These are phyloP conservation scores for Phoenix roebelenii DNA, from an alignment of 176 grass and related monocot genomes.

Conservation along the genomic window DNA sequence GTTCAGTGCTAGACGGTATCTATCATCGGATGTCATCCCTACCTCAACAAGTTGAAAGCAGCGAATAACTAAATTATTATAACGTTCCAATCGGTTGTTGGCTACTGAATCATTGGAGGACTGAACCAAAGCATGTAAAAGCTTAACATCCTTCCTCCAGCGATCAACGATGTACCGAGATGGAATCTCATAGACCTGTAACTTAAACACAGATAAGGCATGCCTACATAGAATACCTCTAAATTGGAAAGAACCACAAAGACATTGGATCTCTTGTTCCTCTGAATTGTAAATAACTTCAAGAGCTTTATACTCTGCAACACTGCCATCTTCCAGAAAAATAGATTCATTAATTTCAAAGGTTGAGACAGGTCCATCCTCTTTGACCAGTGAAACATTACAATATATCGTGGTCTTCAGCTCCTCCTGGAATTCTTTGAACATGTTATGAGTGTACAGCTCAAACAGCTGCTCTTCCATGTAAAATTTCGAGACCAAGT, in stretches of 20 bases:
- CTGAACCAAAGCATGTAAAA: constrained; percentile 43
- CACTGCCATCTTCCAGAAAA: constrained; percentile 73
- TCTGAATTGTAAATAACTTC: constrained; percentile 69
- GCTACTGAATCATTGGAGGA: constrained; percentile 26
- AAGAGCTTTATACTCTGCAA: constrained; percentile 51
- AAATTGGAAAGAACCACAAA: constrained; percentile 73
- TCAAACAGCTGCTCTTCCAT: constrained; percentile 94
- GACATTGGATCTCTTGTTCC: constrained; percentile 49
- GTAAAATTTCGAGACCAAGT: constrained; percentile 87
- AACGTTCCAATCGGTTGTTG: constrained; percentile 31
- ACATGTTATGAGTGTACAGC: constrained; percentile 85
- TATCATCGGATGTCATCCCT: constrained; percentile 73
- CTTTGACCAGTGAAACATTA: constrained; percentile 62
- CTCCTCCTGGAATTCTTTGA: constrained; percentile 94
- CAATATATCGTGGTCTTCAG: constrained; percentile 97
- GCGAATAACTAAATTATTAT: constrained; percentile 40
- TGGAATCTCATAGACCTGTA: constrained; percentile 85
- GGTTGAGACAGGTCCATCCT: constrained; percentile 37
- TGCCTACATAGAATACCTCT: constrained; percentile 95
- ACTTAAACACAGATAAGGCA: constrained; percentile 72
- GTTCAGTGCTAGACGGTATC: constrained; percentile 69
- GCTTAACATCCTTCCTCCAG: constrained; percentile 86
- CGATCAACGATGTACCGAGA: constrained; percentile 61
- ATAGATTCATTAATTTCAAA: constrained; percentile 93
- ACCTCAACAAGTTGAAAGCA: constrained; percentile 56